A percentile compares a stretch with the other conserved stretches of the same genome.
Evolutionary conservation across 495 filamentous ascomycete genomes (phyloP).

Genomic region (Aspergillus cristatus): DNA sequence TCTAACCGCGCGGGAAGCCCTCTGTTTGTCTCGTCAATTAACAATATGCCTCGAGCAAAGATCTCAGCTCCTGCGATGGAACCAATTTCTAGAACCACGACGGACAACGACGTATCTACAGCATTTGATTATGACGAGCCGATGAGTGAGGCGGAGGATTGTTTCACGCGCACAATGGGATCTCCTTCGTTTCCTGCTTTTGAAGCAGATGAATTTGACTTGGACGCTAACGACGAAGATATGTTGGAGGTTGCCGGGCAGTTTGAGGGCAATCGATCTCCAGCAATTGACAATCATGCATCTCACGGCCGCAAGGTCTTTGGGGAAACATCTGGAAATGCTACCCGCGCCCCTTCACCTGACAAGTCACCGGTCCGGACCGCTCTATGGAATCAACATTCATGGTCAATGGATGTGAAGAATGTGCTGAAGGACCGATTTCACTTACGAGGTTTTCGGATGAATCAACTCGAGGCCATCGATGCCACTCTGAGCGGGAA

Average conservation of each 20-base stretch:
- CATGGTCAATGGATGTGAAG: constrained; percentile 84
- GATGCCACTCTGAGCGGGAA: constrained; percentile 82
- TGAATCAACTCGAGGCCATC: constrained; percentile 92
- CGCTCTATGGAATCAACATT: constrained; percentile 36
- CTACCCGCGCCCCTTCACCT: constrained; percentile 15
- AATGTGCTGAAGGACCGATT: constrained; percentile 70
- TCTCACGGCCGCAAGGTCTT: constrained; percentile 36
- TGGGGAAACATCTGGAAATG: constrained; percentile 48
- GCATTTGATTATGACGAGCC: constrained; percentile 13
- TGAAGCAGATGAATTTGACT: constrained; percentile 52
- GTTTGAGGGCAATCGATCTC: constrained; percentile 39
- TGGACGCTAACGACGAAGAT: constrained; percentile 59
- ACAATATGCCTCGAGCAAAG: constrained; percentile 1
- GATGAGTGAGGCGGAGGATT: constrained; percentile 19
- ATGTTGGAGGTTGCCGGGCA: constrained; percentile 54
- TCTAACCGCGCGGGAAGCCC: background rate
- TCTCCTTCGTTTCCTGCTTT: constrained; percentile 19
- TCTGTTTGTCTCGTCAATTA: background rate
- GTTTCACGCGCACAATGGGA: constrained; percentile 42
- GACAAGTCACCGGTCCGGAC: constrained; percentile 28
- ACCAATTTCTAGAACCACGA: constrained; percentile 1
- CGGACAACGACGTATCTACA: constrained; percentile 2
- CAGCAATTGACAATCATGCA: constrained; percentile 13
- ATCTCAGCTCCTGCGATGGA: constrained; percentile 5
- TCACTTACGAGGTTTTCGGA: constrained; percentile 71